phyloP scores from a whole-genome alignment of 805 yeast genomes.

The Yarrowia divulgata region DNA sequence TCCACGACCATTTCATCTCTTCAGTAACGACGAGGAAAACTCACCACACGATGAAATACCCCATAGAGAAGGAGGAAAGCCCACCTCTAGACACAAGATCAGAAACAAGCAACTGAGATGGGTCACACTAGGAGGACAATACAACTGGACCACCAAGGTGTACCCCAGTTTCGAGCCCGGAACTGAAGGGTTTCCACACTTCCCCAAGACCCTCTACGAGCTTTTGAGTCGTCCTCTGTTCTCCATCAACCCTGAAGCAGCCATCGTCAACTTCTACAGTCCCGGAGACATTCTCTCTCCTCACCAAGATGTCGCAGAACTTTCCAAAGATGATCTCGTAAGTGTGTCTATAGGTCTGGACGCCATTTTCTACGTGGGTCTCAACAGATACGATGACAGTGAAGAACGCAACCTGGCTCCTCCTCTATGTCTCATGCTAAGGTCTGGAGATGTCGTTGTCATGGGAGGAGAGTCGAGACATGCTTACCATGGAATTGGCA shows the following conservation, averaged over 20 bases:
- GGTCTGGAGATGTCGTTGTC: conserved; percentile 53
- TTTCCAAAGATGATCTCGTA: conserved; percentile 50
- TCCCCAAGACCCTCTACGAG: conserved; percentile 47
- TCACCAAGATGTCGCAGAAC: conserved; percentile 56
- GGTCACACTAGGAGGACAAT: conserved; percentile 58
- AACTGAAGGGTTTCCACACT: conserved; percentile 48
- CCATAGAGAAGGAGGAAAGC: conserved; percentile 41
- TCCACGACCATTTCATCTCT: conserved; percentile 49
- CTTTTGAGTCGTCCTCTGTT: conserved; percentile 44
- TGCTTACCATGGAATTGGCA: conserved; percentile 56
- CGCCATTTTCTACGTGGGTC: conserved; percentile 52
- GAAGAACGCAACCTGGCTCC: conserved; percentile 24
- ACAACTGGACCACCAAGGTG: conserved; percentile 55
- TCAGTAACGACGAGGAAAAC: conserved; percentile 40
- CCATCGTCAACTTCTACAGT: conserved; percentile 55
- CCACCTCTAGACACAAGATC: conserved; percentile 42
- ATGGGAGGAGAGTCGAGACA: conserved; percentile 54
- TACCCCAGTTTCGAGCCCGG: conserved; percentile 53
- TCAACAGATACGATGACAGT: conserved; percentile 41
- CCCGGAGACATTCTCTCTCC: conserved; percentile 56
- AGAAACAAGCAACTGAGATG: conserved; percentile 52
- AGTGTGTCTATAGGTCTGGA: conserved; percentile 53
- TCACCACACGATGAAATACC: conserved; percentile 9
- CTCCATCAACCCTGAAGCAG: conserved; percentile 52
- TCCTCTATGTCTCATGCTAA: conserved; percentile 51